phyloP scores from a whole-genome alignment of 2,329 filamentous ascomycete genomes.

The Neofusicoccum laricinum region DNA sequence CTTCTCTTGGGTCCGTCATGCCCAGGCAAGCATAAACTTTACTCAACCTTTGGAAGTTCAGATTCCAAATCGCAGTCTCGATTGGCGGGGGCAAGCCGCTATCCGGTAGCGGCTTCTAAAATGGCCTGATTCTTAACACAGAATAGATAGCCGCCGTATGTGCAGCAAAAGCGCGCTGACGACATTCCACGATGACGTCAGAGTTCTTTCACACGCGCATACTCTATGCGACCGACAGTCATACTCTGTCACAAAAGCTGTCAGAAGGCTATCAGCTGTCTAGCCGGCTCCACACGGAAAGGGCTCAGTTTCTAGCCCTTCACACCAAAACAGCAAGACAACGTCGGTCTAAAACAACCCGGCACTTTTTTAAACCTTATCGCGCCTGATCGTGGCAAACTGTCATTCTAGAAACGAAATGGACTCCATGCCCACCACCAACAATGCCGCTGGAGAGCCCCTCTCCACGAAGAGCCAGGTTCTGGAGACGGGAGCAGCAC shows the following conservation, averaged over 20 bases:
- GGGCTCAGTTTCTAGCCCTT: not conserved
- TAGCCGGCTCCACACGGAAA: not conserved
- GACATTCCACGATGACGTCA: slow-evolving; percentile 7
- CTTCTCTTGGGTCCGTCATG: not conserved
- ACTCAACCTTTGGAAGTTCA: not conserved
- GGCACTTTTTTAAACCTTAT: too few species aligned
- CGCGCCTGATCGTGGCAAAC: not conserved
- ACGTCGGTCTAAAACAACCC: not conserved
- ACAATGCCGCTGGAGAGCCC: slow-evolving; percentile 48
- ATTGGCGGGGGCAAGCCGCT: too few species aligned
- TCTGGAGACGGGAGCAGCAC: slow-evolving; percentile 60
- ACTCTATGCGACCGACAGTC: too few species aligned
- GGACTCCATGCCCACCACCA: slow-evolving; percentile 36
- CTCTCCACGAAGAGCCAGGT: slow-evolving; percentile 55
- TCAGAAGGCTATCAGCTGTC: not conserved
- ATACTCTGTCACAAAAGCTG: not conserved
- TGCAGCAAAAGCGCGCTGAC: not conserved
- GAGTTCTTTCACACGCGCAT: not conserved
- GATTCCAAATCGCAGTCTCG: too few species aligned
- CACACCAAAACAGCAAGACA: not conserved
- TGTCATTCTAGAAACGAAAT: not conserved
- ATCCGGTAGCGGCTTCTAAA: too few species aligned
- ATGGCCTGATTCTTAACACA: not conserved
- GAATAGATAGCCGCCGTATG: too few species aligned
- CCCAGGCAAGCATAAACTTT: not conserved